Evolutionary conservation across 192 early-diverging fungal species (phyloP).

Genomic region (Paraglomus occultum): DNA sequence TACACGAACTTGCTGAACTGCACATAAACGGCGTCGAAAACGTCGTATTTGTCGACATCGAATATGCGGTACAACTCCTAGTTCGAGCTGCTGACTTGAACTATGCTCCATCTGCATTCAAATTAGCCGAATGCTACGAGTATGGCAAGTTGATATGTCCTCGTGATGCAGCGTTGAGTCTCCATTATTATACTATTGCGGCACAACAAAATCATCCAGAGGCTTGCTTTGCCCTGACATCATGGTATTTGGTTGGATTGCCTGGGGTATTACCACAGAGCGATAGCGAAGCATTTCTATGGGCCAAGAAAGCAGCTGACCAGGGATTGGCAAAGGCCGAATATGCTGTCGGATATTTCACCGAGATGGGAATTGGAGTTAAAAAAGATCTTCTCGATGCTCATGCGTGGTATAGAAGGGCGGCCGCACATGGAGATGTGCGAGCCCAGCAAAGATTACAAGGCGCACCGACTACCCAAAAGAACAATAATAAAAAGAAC

Average conservation of each 20-base stretch:
- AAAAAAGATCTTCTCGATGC: slow-evolving; percentile 52
- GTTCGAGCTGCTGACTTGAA: slow-evolving; percentile 63
- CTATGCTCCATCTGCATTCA: slow-evolving; percentile 62
- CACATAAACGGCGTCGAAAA: slow-evolving; percentile 59
- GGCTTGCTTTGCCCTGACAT: slow-evolving; percentile 59
- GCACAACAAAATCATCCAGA: slow-evolving; percentile 63
- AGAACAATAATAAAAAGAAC: slow-evolving; percentile 47
- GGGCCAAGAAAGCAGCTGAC: slow-evolving; percentile 61
- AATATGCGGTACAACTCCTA: slow-evolving; percentile 62
- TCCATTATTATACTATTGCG: slow-evolving; percentile 62
- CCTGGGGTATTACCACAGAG: slow-evolving; percentile 54
- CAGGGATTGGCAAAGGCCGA: slow-evolving; percentile 58
- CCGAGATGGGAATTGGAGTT: slow-evolving; percentile 62
- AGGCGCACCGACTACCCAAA: slow-evolving; percentile 45
- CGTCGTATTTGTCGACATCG: slow-evolving; percentile 56
- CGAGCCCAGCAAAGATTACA: slow-evolving; percentile 54
- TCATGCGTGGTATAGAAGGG: slow-evolving; percentile 63
- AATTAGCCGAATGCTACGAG: slow-evolving; percentile 62
- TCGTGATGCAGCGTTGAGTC: slow-evolving; percentile 51
- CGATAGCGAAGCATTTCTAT: slow-evolving; percentile 61
- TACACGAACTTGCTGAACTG: slow-evolving; percentile 57
- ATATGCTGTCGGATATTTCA: slow-evolving; percentile 66
- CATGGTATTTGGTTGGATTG: slow-evolving; percentile 67
- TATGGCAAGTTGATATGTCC: slow-evolving; percentile 59
- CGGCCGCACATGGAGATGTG: slow-evolving; percentile 62